phyloP scores from a whole-genome alignment of 73 alveolate species.

The Paramecium sonneborni region DNA sequence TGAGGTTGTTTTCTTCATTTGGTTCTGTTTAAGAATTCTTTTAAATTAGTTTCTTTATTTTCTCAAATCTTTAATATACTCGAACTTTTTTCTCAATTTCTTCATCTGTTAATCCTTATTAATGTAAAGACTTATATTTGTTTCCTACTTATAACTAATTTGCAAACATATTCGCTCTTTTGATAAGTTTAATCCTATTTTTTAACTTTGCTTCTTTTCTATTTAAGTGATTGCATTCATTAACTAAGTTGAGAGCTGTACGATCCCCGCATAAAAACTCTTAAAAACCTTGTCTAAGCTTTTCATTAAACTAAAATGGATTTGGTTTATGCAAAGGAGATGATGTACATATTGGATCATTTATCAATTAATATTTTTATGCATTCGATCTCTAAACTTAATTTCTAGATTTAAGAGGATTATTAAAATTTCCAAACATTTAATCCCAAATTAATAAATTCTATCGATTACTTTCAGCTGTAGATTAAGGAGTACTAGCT shows the following conservation, averaged over 20 bases:
- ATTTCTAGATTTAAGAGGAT: background rate
- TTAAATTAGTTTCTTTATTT: background rate
- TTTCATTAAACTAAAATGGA: conserved; percentile 4
- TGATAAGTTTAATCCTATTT: background rate
- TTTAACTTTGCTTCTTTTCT: background rate
- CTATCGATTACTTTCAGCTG: background rate
- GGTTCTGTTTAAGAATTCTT: background rate
- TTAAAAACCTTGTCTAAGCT: conserved; percentile 3
- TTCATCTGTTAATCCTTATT: background rate
- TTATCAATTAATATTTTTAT: background rate
- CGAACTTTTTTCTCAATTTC: conserved; percentile 2
- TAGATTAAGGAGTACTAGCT: conserved; percentile 35
- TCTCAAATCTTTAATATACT: conserved; percentile 11
- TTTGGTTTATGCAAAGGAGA: background rate
- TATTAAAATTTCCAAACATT: conserved; percentile 30
- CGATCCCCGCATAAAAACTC: background rate
- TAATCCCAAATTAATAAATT: background rate
- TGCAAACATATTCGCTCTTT: conserved; percentile 42
- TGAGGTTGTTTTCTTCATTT: background rate
- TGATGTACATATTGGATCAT: background rate
- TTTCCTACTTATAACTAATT: background rate
- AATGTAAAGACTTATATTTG: background rate
- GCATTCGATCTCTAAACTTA: background rate
- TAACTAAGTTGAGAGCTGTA: conserved; percentile 11
- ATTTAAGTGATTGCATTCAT: conserved; percentile 25